Evolutionary conservation across 352 stramenopile genomes (phyloP), one percentile per base, ranked within the genome.

Genomic region (Globisporangium recalcitrans): DNA sequence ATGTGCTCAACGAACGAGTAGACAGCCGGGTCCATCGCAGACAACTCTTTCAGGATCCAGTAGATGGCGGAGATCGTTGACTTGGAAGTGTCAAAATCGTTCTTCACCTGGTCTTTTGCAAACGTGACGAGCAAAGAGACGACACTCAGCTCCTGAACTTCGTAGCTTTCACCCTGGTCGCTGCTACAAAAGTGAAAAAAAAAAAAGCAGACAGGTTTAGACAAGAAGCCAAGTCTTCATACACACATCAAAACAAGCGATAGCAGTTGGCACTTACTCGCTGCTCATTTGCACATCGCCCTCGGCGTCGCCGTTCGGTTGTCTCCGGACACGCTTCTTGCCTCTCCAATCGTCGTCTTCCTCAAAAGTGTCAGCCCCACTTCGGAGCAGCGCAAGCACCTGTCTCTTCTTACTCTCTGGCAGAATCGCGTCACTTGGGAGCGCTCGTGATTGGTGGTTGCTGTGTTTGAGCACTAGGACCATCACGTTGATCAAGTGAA

Each of bases 11-110:
- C 63, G 26, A 78, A 92, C 13, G 59, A 48, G 29, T 87, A 57
- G 21, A 90, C 79, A 26, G 72, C 61, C 7, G 59, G 31, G 53
- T 93, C 82, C 29, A 90, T 61, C 14, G 60, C 69, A 26, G 78
- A 70, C 16, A 93, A 62, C 49, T 88, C 77, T 16, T 82, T 84
- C 21, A 95, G 54, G 26, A 95, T 85, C 84, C 84, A 93, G 48
- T 93, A 91, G 31, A 93, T 86, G 0, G 79, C 77, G 4, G 84
- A 88, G 32, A 91, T 82, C 1, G 80, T 91, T 13, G 76, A 88
- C 62, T 93, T 93, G 13, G 78, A 87, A 0, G 79, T 88, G 44
- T 90, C 81, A 14, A 92, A 88, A 31, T 90, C 80, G 60, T 87
- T 75, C 36, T 90, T 74, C n/a, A 88, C 71, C 52, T 88, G 80